phyloP scores from a whole-genome alignment of 2,329 filamentous ascomycete species.

The Apiospora marii region DNA sequence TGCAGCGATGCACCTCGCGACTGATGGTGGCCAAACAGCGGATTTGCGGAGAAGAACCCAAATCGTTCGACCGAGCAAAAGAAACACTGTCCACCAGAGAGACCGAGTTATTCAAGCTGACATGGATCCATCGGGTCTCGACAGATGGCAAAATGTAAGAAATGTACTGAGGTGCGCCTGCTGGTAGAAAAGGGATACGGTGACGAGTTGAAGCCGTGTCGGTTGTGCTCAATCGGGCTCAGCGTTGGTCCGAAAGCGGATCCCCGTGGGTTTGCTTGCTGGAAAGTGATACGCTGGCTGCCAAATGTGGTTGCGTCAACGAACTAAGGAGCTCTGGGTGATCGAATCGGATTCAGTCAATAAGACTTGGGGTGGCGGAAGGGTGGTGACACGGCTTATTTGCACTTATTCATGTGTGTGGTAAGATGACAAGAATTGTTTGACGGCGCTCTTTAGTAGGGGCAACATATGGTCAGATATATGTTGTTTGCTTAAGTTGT shows the following conservation, averaged over 20 bases:
- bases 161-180: not conserved
- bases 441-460: not conserved
- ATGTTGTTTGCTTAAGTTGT: not conserved
- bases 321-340: not conserved
- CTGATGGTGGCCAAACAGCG: not conserved
- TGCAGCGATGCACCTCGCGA: not conserved
- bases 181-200: not conserved
- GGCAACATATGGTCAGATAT: not conserved
- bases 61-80: not conserved
- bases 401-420: not conserved
- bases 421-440: not conserved
- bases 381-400: not conserved
- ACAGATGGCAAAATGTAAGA: not conserved
- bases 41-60: not conserved
- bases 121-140: not conserved
- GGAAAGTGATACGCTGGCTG: not conserved
- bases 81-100: not conserved
- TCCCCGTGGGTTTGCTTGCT: not conserved
- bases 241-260: constrained; percentile 14
- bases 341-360: not conserved
- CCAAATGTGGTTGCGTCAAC: not conserved
- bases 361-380: not conserved
- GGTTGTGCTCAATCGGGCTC: constrained; percentile 1
- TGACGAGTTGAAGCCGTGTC: not conserved
- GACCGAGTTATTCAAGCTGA: not conserved